These are phyloP conservation scores for Pseudozyma flocculosa DNA, from an alignment of 1,284 basidiomycete species.

Conservation along the genomic window DNA sequence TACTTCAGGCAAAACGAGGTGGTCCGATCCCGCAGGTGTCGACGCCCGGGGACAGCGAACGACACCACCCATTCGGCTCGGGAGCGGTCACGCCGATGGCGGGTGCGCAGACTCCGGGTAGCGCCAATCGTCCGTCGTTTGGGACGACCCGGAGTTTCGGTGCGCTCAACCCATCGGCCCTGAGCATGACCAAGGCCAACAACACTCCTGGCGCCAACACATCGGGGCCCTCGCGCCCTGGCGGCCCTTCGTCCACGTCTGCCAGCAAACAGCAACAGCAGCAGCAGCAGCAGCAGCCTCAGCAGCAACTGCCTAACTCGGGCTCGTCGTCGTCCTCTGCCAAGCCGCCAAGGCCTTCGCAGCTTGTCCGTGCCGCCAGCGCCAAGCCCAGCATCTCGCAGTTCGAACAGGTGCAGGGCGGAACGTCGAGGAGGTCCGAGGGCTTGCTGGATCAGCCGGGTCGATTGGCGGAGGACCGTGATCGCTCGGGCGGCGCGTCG, in stretches of 20 bases:
- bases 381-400: slow-evolving; percentile 30
- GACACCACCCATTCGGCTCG: slow-evolving; percentile 50
- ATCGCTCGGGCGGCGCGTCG: slow-evolving; percentile 18
- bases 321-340: slow-evolving; percentile 1
- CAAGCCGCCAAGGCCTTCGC: slow-evolving; percentile 1
- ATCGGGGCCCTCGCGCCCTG: slow-evolving; percentile 22
- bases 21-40: slow-evolving; percentile 21
- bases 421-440: not conserved
- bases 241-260: slow-evolving; percentile 18
- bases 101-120: slow-evolving; percentile 41
- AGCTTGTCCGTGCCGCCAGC: slow-evolving; percentile 14
- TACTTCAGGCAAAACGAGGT: slow-evolving; percentile 42
- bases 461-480: not conserved
- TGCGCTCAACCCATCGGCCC: slow-evolving; percentile 13
- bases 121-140: slow-evolving; percentile 18
- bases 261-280: slow-evolving; percentile 4
- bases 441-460: no score
- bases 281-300: no score
- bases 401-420: slow-evolving; percentile 28
- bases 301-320: no score
- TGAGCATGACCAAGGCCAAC: slow-evolving; percentile 36
- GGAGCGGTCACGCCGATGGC: slow-evolving; percentile 49
- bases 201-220: slow-evolving; percentile 9
- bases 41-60: slow-evolving; percentile 33
- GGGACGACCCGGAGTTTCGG: slow-evolving; percentile 13